Evolutionary conservation across 768 basidiomycete species (phyloP), one percentile per base, ranked within the genome.

Genomic region (Lanmaoa rubissima): DNA sequence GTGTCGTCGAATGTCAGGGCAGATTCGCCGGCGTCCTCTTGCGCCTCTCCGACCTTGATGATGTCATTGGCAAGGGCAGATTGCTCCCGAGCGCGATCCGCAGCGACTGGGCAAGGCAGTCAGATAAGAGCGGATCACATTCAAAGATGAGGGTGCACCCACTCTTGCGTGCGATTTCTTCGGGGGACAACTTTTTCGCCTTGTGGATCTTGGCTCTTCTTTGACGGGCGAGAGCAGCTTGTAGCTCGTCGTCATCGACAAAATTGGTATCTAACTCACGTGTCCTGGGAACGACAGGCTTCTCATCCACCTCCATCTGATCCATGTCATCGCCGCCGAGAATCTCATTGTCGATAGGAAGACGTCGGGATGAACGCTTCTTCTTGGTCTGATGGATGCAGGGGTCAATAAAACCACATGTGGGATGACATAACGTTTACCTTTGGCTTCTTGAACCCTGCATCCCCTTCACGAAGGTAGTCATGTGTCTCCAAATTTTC

Each of bases 171-270:
- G 91, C 92, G 24, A 95, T 75, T 63, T 96, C 87, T 65, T 97
- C 94, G 0, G 92, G 87, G 4, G 87, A 81, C 14, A 88, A 52
- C 65, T 90, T 92, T 68, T 90, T 88, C 21, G 79, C 62, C 69
- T 90, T 92, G 66, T 82, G 84, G 5, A 93, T 77, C 63, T 90
- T 92, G 48, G 88, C 88, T 65, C 89, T 84, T 55, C 97, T 82
- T 56, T 92, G 85, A 11, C 92, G 84, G 36, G 96, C 88, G 56
- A 98, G 79, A 28, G 91, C 92, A 41, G 91, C 90, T 78, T 98
- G 95, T 42, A 99, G 82, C 66, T 99, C 97, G 72, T 99, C 97
- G 72, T 99, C 97, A 74, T 98, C 97, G 61, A 98, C 88, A 73
- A 97, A 92, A 74, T 96, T 96, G 64, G 81, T 79, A 69, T 94